A percentile compares a stretch with the other conserved stretches of the same genome.
Evolutionary conservation across 257 asterid genomes (phyloP).

Genomic region (Oldenlandia corymbosa): DNA sequence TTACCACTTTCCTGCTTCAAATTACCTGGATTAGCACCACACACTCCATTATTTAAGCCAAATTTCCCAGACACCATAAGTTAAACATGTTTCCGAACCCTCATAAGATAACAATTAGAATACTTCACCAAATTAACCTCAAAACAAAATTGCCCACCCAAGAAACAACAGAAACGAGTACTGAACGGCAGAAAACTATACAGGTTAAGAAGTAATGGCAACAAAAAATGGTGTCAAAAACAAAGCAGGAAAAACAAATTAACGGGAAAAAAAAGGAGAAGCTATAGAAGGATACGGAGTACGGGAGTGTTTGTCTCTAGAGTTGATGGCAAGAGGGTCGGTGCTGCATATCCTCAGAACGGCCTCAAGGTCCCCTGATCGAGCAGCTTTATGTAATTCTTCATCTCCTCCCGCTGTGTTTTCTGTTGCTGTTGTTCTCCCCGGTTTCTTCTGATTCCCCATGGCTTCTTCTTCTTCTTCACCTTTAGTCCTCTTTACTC

Average conservation of each 20-base stretch:
- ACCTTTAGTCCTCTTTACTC: neutral
- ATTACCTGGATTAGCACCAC: neutral
- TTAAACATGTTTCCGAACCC: too few relatives aligned
- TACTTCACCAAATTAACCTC: neutral
- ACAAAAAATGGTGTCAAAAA: neutral
- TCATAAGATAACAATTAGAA: neutral
- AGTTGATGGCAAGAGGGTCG: slow-evolving; percentile 74
- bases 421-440: slow-evolving; percentile 16
- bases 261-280: neutral
- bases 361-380: slow-evolving; percentile 73
- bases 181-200: neutral
- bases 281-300: slow-evolving; percentile 64
- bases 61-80: neutral
- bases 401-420: slow-evolving; percentile 31
- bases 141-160: too few relatives aligned
- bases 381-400: slow-evolving; percentile 75
- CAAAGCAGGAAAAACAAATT: neutral
- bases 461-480: slow-evolving; percentile 9
- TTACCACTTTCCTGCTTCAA: neutral
- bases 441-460: slow-evolving; percentile 32
- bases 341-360: slow-evolving; percentile 58
- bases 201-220: neutral
- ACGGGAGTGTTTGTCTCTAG: slow-evolving; percentile 92
- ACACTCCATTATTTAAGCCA: neutral
- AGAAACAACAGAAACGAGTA: too few relatives aligned